Evolutionary conservation across 805 yeast genomes (phyloP).

Genomic region (Saccharomyces kudriavzevii): DNA sequence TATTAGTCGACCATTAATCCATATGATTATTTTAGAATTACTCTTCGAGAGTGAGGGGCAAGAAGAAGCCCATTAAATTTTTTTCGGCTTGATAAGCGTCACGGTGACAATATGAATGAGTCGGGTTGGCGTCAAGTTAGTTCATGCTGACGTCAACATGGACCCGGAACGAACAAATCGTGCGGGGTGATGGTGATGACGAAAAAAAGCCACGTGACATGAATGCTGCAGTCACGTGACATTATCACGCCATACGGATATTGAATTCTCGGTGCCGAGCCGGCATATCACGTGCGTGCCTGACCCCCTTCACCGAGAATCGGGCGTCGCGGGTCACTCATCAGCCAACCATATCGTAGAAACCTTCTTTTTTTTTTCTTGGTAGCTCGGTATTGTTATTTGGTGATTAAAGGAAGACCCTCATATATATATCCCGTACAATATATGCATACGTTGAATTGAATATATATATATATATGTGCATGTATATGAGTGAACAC

Average conservation of each 20-base stretch:
- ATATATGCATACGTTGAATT: neutral
- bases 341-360: neutral
- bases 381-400: neutral
- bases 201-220: neutral
- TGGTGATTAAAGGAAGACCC: neutral
- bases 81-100: conserved; percentile 1
- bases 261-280: neutral
- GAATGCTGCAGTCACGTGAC: neutral
- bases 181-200: neutral
- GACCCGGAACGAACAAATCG: neutral
- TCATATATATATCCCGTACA: neutral
- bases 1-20: neutral
- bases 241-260: neutral
- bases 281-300: neutral
- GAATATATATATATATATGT: neutral
- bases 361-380: neutral
- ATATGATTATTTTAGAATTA: neutral
- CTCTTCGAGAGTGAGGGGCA: neutral
- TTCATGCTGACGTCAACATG: neutral
- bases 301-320: neutral
- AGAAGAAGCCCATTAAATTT: neutral
- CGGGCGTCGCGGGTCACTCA: neutral
- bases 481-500: neutral
- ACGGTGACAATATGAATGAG: neutral
- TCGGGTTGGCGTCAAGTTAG: neutral